Evolutionary conservation across 2,329 filamentous ascomycete genomes (phyloP), one percentile per base, ranked within the genome.

Genomic region (Microsporum canis): DNA sequence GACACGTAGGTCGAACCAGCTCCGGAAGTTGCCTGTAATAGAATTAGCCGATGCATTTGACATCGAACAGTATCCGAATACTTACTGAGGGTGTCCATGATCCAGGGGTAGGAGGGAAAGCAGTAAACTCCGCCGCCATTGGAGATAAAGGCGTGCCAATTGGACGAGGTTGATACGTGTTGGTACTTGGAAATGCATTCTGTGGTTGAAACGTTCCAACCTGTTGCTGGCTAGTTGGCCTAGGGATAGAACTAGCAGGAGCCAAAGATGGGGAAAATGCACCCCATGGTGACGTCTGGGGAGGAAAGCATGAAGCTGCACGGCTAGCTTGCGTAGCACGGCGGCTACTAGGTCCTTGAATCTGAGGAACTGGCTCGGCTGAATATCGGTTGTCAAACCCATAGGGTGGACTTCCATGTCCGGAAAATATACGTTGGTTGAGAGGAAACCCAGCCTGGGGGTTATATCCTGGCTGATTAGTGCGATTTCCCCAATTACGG

Each of bases 1-100:
- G 88, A 86, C 33, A 96, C 78, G 71, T 95, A 96, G 0, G 89
- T 94, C 69, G 87, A 85, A 31, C 81, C 82, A 63, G 87, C 83
- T 0, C 79, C 71, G 23, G 77, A 70, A 62, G 77, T 69, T 61
- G 78, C 72, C 81, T 83, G 65, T 66, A 45, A 67, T 64, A 69
- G 63, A 69, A 60, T 58, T 47, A 62, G 33, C 38, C 31, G 65
- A 64, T 63, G 68, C 66, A 68, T 71, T 65, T 12, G 7, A n/a
- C 3, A 23, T 55, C 27, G 12, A 12, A 47, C 17, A 45, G 1
- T 29, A 34, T 5, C 43, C 38, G 34, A 5, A 34, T 29, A 80
- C 75, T 85, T 80, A 66, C 85, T 78, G 86, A 51, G 69, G 73
- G 58, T 71, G 71, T 63, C 76, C 76, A 71, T 43, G 68, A 57